Conservation (phyloP, 805 yeast genomes). For the Candida qinlingensis region DNA sequence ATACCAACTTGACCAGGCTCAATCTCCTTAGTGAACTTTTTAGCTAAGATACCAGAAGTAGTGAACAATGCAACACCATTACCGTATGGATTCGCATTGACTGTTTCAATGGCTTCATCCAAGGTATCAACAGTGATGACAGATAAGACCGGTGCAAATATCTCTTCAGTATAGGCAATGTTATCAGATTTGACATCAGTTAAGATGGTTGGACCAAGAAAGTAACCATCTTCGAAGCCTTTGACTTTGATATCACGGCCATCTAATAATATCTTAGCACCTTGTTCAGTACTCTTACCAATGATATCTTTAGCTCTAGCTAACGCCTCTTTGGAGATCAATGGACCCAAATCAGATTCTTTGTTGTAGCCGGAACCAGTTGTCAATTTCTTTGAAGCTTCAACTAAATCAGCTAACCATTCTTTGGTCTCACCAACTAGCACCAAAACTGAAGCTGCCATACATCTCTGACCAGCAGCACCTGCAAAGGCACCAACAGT, state of each 20-base stretch:
- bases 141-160: conserved; percentile 68
- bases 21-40: conserved; percentile 60
- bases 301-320: conserved; percentile 50
- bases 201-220: conserved; percentile 67
- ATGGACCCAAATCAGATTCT: conserved; percentile 64
- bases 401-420: conserved; percentile 58
- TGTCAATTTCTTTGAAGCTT: conserved; percentile 49
- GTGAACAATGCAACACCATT: conserved; percentile 72
- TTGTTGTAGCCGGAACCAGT: conserved; percentile 63
- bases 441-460: conserved; percentile 72
- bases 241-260: conserved; percentile 49
- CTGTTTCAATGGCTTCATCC: conserved; percentile 64
- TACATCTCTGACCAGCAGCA: conserved; percentile 81
- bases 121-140: conserved; percentile 59
- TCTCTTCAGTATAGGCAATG: conserved; percentile 65
- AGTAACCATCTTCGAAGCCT: conserved; percentile 57
- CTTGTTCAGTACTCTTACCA: conserved; percentile 44
- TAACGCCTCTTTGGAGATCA: conserved; percentile 54
- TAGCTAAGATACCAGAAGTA: conserved; percentile 62
- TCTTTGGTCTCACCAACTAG: conserved; percentile 58
- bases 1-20: conserved; percentile 76
- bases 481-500: conserved; percentile 75
- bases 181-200: conserved; percentile 58
- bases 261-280: conserved; percentile 57
- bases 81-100: conserved; percentile 60